Evolutionary conservation across 306 rosid species (phyloP), one percentile per base, ranked within the genome.

Genomic region (Vigna unguiculata): DNA sequence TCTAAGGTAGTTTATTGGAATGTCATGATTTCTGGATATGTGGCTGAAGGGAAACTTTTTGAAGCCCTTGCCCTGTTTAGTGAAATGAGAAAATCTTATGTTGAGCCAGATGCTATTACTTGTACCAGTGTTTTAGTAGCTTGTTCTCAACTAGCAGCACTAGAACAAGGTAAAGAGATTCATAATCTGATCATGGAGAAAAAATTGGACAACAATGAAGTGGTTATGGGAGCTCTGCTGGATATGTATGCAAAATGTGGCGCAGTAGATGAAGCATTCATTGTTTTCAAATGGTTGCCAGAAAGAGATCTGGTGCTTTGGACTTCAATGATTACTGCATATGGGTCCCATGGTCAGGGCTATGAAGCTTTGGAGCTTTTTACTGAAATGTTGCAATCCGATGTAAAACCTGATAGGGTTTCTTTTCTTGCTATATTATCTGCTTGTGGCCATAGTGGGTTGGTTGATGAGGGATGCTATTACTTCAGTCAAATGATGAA

Each of bases 171-270:
- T 40, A 88, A 84, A 81, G 95, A 91, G 59, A 83, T 93, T 85
- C 98, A 88, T 82, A 80, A 72, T 34, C 60, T 78, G 68, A 51
- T 93, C 16, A 49, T 70, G 51, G 89, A 83, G 74, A 81, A 64
- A 75, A 86, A 85, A 41, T 75, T 91, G 66, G 86, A 80, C 65
- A 76, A 62, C 68, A 87, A 78, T 73, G 86, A 86, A 80, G 85
- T 87, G 41, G 88, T 91, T 67, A 80, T 91, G 90, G 95, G 95
- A 75, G 89, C 95, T 80, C 91, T 93, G 30, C 91, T 89, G 71
- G 93, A 91, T 81, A 91, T 91, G 98, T 93, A 91, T 83, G 93
- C 96, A 36, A 93, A 91, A 77, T 93, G 96, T 36, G 95, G 95
- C 34, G 90, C 84, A 4, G 89, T 91, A 25, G 88, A 87, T 51